These are phyloP conservation scores for Aspergillus intermedius DNA, from an alignment of 2,329 filamentous ascomycete species.

Conservation along the genomic window DNA sequence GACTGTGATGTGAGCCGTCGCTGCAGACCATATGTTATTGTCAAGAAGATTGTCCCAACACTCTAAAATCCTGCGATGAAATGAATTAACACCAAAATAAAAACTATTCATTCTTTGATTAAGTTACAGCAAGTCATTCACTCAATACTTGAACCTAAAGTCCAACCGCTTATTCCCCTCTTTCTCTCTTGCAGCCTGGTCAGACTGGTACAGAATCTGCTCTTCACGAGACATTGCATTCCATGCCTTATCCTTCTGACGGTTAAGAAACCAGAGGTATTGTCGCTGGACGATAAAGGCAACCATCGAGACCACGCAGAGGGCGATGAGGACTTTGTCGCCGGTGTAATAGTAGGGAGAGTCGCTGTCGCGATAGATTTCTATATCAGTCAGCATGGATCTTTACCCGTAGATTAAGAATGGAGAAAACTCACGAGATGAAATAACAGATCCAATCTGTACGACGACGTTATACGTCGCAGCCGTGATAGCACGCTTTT, in stretches of 20 bases:
- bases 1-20: background rate
- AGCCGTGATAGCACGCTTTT: conserved; percentile 23
- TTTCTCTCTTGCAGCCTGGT: conserved; percentile 38
- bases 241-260: conserved; percentile 46
- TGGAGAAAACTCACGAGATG: conserved; percentile 17
- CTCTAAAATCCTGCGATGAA: too few species aligned
- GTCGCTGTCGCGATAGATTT: conserved; percentile 49
- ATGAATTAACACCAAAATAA: too few species aligned
- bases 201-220: conserved; percentile 41
- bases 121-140: background rate
- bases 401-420: too few species aligned
- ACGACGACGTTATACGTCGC: conserved; percentile 31
- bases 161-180: conserved; percentile 49
- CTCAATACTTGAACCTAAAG: conserved; percentile 46
- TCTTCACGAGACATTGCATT: conserved; percentile 41
- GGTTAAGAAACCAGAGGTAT: conserved; percentile 42
- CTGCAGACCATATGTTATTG: too few species aligned
- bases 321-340: conserved; percentile 49
- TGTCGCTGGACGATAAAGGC: conserved; percentile 45
- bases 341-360: conserved; percentile 49
- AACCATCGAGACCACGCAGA: conserved; percentile 43
- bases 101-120: background rate
- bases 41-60: background rate
- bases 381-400: conserved; percentile 1
- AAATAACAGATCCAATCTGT: conserved; percentile 24